Conservation (phyloP, 2,329 filamentous ascomycete genomes). For the Sphaerostilbella broomeana region DNA sequence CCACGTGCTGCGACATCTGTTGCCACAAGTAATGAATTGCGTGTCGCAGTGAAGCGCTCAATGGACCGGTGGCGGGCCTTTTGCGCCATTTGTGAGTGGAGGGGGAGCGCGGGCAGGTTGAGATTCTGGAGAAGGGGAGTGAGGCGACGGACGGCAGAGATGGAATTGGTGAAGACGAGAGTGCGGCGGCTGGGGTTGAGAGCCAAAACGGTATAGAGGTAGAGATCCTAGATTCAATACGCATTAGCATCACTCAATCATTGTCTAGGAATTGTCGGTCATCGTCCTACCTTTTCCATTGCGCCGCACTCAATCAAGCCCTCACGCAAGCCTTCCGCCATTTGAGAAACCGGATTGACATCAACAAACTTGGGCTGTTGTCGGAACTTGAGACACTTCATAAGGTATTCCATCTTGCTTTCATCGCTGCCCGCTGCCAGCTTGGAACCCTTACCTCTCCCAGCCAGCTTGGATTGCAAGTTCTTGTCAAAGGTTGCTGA, state of each 20-base stretch:
- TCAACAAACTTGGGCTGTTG: constrained; percentile 87
- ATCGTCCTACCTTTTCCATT: constrained; percentile 71
- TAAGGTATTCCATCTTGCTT: constrained; percentile 85
- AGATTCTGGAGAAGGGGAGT: constrained; percentile 79
- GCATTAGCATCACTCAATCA: constrained; percentile 13
- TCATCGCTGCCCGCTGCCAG: constrained; percentile 53
- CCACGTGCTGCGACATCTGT: constrained; percentile 92
- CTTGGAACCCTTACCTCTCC: constrained; percentile 51
- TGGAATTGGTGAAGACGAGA: constrained; percentile 92
- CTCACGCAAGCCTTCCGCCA: constrained; percentile 81
- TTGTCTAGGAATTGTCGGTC: not conserved
- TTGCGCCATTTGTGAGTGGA: constrained; percentile 94
- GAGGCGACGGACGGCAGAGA: constrained; percentile 81
- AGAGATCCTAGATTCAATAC: constrained; percentile 60
- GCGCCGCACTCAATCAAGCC: constrained; percentile 86
- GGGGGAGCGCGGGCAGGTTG: constrained; percentile 63
- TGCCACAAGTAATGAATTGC: constrained; percentile 70
- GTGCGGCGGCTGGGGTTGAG: constrained; percentile 75
- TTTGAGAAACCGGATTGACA: constrained; percentile 79
- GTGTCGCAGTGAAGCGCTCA: constrained; percentile 71
- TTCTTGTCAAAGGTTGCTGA: constrained; percentile 93
- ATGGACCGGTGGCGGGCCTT: constrained; percentile 91
- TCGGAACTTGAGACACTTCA: constrained; percentile 83
- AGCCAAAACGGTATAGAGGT: constrained; percentile 80
- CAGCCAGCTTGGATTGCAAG: constrained; percentile 82